Evolutionary conservation across 2,329 filamentous ascomycete genomes (phyloP).

Genomic region (Talaromyces albobiverticillius): DNA sequence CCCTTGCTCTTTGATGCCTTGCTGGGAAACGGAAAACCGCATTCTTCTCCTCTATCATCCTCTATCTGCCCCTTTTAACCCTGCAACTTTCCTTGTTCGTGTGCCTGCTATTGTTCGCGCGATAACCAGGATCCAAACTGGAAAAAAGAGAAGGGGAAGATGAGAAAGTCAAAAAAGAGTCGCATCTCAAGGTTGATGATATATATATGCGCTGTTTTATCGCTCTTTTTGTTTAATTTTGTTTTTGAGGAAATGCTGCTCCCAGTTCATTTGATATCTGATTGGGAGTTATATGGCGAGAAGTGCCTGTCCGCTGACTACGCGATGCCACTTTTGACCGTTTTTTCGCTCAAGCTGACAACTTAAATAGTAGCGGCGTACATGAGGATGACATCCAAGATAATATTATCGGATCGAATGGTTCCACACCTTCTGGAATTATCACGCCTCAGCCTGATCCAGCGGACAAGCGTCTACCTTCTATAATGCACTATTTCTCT

Average conservation of each 20-base stretch:
- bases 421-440: constrained; percentile 84
- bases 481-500: constrained; percentile 93
- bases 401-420: constrained; percentile 60
- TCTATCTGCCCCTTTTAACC: background rate
- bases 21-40: background rate
- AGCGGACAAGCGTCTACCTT: constrained; percentile 89
- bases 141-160: too few species aligned
- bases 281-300: too few species aligned
- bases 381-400: constrained; percentile 43
- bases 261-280: too few species aligned
- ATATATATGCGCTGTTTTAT: too few species aligned
- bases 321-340: background rate
- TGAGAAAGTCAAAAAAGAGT: too few species aligned
- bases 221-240: too few species aligned
- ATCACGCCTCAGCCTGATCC: constrained; percentile 91
- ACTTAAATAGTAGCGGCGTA: constrained; percentile 22
- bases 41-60: background rate
- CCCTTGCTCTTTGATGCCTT: background rate
- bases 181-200: too few species aligned
- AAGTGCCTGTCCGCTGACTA: too few species aligned
- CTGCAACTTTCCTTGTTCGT: background rate
- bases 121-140: too few species aligned
- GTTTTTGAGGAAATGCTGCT: too few species aligned
- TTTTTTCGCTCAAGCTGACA: constrained; percentile 4
- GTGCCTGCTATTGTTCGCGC: background rate